These are phyloP conservation scores for Aphanomyces invadans DNA, from an alignment of 352 stramenopile genomes.

Conservation along the genomic window DNA sequence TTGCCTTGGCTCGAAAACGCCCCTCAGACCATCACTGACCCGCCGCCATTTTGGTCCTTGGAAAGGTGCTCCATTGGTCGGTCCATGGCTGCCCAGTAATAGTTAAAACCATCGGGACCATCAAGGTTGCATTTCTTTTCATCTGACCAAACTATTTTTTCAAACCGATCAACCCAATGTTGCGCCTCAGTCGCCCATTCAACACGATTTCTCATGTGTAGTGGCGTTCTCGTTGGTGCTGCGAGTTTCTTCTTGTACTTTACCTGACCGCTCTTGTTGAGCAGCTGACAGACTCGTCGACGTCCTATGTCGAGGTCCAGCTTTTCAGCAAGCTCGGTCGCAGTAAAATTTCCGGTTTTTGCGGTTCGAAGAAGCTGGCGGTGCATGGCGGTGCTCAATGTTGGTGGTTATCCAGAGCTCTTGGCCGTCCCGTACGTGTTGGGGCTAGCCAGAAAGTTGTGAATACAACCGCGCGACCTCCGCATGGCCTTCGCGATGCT, in stretches of 20 bases:
- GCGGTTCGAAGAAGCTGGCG: background rate
- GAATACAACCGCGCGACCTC: background rate
- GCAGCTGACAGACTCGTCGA: background rate
- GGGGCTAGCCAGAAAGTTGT: background rate
- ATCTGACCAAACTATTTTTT: background rate
- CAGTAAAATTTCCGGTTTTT: background rate
- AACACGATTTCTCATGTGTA: background rate
- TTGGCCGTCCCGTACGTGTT: background rate
- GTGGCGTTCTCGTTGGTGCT: background rate
- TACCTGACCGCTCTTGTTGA: background rate
- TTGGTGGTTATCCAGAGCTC: background rate
- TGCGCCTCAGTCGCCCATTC: background rate
- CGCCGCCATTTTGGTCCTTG: no score
- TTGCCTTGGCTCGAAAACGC: no score
- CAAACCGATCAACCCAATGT: background rate
- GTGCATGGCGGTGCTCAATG: background rate
- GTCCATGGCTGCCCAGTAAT: conserved; percentile 8
- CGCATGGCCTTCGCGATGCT: background rate
- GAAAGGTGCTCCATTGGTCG: no score
- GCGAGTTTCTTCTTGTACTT: conserved; percentile 3
- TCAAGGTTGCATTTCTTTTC: conserved; percentile 5
- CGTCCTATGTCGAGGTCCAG: background rate
- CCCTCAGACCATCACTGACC: no score
- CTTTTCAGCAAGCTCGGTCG: background rate
- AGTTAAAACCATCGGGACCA: background rate